phyloP scores from a whole-genome alignment of 2,329 filamentous ascomycete species.

The Aspergillus sp. region DNA sequence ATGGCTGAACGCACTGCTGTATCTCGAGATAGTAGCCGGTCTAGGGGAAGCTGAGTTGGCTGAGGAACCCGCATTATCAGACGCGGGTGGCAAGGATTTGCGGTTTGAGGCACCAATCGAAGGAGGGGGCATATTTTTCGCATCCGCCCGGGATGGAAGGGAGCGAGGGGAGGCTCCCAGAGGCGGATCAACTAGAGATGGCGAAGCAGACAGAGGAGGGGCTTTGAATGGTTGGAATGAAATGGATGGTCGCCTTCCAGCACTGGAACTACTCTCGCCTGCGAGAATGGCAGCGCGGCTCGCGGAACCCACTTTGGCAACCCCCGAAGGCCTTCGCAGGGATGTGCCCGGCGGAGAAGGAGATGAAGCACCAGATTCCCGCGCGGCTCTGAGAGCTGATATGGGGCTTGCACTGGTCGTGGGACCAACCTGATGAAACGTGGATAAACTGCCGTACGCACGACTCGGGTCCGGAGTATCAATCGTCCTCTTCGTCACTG shows the following conservation, averaged over 20 bases:
- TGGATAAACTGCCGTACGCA: conserved; percentile 85
- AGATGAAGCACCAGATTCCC: conserved; percentile 49
- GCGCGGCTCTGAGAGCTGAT: conserved; percentile 73
- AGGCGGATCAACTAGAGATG: conserved; percentile 54
- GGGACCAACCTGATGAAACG: conserved; percentile 76
- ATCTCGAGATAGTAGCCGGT: conserved; percentile 73
- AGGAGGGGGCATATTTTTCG: conserved; percentile 39
- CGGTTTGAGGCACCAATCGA: conserved; percentile 38
- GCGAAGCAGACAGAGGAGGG: conserved; percentile 88
- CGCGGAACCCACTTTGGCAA: conserved; percentile 29
- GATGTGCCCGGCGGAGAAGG: conserved; percentile 52
- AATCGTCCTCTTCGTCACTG: conserved; percentile 55
- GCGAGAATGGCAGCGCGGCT: conserved; percentile 34
- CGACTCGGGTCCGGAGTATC: conserved; percentile 65
- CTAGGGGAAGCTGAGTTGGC: conserved; percentile 75
- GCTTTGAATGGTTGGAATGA: conserved; percentile 97
- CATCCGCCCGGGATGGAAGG: conserved; percentile 42
- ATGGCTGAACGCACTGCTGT: conserved; percentile 92
- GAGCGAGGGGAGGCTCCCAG: conserved; percentile 54
- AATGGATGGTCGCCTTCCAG: conserved; percentile 72
- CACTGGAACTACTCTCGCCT: conserved; percentile 51
- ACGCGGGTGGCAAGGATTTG: conserved; percentile 52
- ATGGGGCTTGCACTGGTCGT: conserved; percentile 80
- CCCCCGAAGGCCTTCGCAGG: conserved; percentile 49
- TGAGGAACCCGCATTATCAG: conserved; percentile 62